These are phyloP conservation scores for Diaporthe nobilis DNA, from an alignment of 2,329 filamentous ascomycete species.

Conservation along the genomic window DNA sequence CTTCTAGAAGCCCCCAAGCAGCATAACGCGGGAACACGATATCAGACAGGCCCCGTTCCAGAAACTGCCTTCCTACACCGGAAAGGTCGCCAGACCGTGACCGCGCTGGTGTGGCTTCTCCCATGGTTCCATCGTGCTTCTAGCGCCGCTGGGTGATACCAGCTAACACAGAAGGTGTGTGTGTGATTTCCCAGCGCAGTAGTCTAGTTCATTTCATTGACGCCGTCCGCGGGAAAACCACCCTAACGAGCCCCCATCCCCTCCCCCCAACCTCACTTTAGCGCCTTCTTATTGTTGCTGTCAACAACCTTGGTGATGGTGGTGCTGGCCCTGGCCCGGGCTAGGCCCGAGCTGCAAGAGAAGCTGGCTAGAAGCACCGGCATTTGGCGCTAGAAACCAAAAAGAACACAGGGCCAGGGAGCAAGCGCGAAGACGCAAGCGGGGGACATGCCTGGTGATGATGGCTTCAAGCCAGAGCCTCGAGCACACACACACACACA, in stretches of 20 bases:
- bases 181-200: conserved; percentile 28
- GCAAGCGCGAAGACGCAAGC: background rate
- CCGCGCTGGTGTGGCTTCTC: background rate
- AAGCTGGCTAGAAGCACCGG: conserved; percentile 32
- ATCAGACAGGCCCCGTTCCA: conserved; percentile 7
- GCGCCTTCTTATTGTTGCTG: conserved; percentile 3
- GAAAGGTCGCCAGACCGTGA: conserved; percentile 10
- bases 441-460: conserved; percentile 11
- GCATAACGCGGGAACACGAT: conserved; percentile 22
- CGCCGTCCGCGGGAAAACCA: conserved; percentile 12
- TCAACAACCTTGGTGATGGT: background rate
- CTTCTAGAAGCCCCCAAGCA: conserved; percentile 25
- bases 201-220: conserved; percentile 1
- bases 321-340: background rate
- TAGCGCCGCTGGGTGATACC: conserved; percentile 19
- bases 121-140: conserved; percentile 36
- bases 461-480: conserved; percentile 29
- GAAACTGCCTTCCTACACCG: conserved; percentile 37
- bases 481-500: background rate
- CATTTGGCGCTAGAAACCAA: conserved; percentile 32
- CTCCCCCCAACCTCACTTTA: background rate
- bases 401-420: background rate
- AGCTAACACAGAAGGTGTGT: background rate
- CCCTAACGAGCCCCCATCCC: background rate
- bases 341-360: conserved; percentile 27